These are phyloP conservation scores for Pseudocercospora ulei DNA, from an alignment of 2,329 filamentous ascomycete genomes.

Conservation along the genomic window DNA sequence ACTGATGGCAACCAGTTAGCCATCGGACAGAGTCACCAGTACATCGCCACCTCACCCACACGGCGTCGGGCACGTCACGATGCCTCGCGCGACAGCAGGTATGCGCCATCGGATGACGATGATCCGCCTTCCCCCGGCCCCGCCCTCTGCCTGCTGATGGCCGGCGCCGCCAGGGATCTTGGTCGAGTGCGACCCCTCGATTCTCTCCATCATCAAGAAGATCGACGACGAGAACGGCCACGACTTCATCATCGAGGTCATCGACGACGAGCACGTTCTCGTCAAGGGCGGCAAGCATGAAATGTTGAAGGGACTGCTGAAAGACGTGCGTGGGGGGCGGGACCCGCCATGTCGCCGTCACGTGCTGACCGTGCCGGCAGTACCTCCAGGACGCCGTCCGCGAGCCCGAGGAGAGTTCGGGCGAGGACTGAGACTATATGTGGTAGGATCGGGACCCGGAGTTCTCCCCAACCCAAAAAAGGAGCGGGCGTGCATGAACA, in stretches of 20 bases:
- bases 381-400: conserved; percentile 34
- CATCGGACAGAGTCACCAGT: no score
- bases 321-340: conserved; percentile 54
- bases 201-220: conserved; percentile 73
- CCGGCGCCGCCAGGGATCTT: conserved; percentile 53
- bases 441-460: no score
- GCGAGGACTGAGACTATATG: conserved; percentile 30
- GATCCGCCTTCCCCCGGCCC: no score
- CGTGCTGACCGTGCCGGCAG: conserved; percentile 21
- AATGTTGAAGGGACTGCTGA: conserved; percentile 57
- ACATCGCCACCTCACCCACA: neutral
- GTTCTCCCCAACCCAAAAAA: no score
- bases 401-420: conserved; percentile 34
- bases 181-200: conserved; percentile 74
- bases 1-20: no score
- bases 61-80: conserved; percentile 8
- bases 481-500: no score
- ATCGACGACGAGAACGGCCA: conserved; percentile 59
- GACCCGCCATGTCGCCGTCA: no score
- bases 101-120: no score
- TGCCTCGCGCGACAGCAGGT: conserved; percentile 27
- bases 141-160: no score
- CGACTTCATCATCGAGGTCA: conserved; percentile 68
- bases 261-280: conserved; percentile 66
- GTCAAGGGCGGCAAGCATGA: conserved; percentile 65